phyloP scores from a whole-genome alignment of 192 early-diverging fungal genomes.

The Nowakowskiella sp. region DNA sequence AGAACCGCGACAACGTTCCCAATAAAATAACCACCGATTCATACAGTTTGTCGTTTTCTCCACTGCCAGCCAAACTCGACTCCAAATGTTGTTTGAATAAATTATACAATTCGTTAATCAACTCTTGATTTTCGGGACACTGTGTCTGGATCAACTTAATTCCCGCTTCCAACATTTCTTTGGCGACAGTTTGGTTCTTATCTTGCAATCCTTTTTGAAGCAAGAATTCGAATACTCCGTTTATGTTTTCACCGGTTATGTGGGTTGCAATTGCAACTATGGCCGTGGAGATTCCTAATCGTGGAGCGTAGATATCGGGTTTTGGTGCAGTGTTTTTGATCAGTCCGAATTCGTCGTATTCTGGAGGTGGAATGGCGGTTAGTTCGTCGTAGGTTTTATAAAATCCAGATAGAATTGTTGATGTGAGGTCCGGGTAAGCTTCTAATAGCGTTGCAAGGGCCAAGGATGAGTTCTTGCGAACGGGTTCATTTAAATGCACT shows the following conservation, averaged over 20 bases:
- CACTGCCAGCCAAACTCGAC: too few relatives aligned
- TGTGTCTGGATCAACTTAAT: slow-evolving; percentile 64
- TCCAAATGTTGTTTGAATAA: slow-evolving; percentile 63
- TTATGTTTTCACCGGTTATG: slow-evolving; percentile 43
- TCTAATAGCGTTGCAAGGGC: too few relatives aligned
- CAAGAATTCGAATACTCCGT: slow-evolving; percentile 64
- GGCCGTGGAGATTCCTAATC: slow-evolving; percentile 73
- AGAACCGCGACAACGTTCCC: slow-evolving; percentile 82
- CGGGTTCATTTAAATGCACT: too few relatives aligned
- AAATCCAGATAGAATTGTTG: too few relatives aligned
- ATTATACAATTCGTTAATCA: slow-evolving; percentile 71
- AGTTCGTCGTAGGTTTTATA: slow-evolving; percentile 17
- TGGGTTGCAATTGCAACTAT: slow-evolving; percentile 59
- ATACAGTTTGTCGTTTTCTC: slow-evolving; percentile 81
- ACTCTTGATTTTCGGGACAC: slow-evolving; percentile 54
- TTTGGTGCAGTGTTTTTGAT: slow-evolving; percentile 77
- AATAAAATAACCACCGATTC: slow-evolving; percentile 88
- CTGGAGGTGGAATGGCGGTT: slow-evolving; percentile 67
- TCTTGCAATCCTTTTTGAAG: slow-evolving; percentile 86
- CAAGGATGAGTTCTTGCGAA: too few relatives aligned
- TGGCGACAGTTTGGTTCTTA: slow-evolving; percentile 64
- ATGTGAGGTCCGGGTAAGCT: too few relatives aligned
- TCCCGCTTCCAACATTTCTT: slow-evolving; percentile 80
- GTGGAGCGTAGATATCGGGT: slow-evolving; percentile 69
- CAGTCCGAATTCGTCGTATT: slow-evolving; percentile 87